These are phyloP conservation scores for Xylariaceae sp. DNA, from an alignment of 2,329 filamentous ascomycete species.

Conservation along the genomic window DNA sequence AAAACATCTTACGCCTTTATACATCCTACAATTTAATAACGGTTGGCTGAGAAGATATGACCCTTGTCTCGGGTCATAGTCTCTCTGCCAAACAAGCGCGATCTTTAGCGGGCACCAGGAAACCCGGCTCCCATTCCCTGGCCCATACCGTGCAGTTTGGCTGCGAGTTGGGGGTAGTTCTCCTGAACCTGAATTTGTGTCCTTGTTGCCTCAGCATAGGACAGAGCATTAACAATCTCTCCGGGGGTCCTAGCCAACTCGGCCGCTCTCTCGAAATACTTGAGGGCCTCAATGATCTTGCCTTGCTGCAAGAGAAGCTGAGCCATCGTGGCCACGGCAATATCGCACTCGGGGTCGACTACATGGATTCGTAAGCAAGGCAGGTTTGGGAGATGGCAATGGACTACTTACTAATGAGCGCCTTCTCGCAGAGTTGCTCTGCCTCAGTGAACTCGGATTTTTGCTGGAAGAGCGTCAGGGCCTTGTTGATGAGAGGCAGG, in stretches of 20 bases:
- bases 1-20: slow-evolving; percentile 6
- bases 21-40: slow-evolving; percentile 7
- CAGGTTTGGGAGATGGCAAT: slow-evolving; percentile 10
- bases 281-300: slow-evolving; percentile 92
- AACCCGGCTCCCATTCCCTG: slow-evolving; percentile 36
- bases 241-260: slow-evolving; percentile 93
- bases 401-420: slow-evolving; percentile 81
- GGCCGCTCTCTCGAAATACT: slow-evolving; percentile 95
- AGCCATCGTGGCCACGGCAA: slow-evolving; percentile 97
- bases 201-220: slow-evolving; percentile 94
- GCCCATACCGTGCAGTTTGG: slow-evolving; percentile 68
- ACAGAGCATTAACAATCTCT: slow-evolving; percentile 94
- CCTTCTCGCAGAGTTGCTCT: slow-evolving; percentile 96
- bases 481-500: slow-evolving; percentile 97
- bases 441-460: slow-evolving; percentile 96
- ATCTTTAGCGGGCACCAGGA: slow-evolving; percentile 35
- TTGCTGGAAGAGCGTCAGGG: slow-evolving; percentile 95
- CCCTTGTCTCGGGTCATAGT: background rate
- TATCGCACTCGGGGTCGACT: slow-evolving; percentile 99
- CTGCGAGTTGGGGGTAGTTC: slow-evolving; percentile 82
- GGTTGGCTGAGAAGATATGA: background rate
- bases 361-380: slow-evolving; percentile 43
- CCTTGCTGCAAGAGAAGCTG: slow-evolving; percentile 97
- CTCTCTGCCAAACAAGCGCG: background rate
- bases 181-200: slow-evolving; percentile 93